These are phyloP conservation scores for Pyrenopolyporus hunteri DNA, from an alignment of 495 filamentous ascomycete species.

Conservation along the genomic window DNA sequence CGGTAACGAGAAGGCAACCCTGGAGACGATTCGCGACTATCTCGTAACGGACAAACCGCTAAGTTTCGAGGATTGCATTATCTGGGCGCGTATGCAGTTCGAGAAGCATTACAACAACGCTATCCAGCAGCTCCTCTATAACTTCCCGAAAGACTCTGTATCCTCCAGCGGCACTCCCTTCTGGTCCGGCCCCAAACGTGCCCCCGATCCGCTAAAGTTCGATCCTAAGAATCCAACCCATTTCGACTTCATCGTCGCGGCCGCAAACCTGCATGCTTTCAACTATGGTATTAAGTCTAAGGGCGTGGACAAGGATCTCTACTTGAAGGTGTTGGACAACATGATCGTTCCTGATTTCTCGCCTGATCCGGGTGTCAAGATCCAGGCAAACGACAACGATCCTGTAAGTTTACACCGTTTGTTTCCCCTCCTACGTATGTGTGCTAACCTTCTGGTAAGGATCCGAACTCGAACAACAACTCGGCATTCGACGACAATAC, in stretches of 20 bases:
- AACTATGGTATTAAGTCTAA: constrained; percentile 95
- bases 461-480: constrained; percentile 75
- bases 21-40: constrained; percentile 88
- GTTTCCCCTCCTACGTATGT: neutral
- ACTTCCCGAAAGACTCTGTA: constrained; percentile 92
- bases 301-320: constrained; percentile 68
- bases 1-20: constrained; percentile 93
- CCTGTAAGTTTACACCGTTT: constrained; percentile 57
- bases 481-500: constrained; percentile 69
- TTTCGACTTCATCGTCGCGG: constrained; percentile 83
- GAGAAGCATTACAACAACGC: constrained; percentile 97
- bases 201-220: constrained; percentile 89
- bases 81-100: constrained; percentile 91
- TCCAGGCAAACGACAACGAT: constrained; percentile 94
- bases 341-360: constrained; percentile 98
- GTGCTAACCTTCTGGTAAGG: constrained; percentile 48
- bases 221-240: constrained; percentile 83
- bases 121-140: constrained; percentile 94
- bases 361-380: constrained; percentile 90
- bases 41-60: constrained; percentile 92
- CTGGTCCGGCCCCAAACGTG: constrained; percentile 99
- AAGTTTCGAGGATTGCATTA: constrained; percentile 93
- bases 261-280: constrained; percentile 92
- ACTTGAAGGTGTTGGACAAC: constrained; percentile 77
- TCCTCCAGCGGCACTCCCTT: constrained; percentile 90